Percentiles rank a stretch among this genome's conserved stretches.
phyloP scores from a whole-genome alignment of 2,329 filamentous ascomycete genomes.

The Chrysoporthe puriensis region DNA sequence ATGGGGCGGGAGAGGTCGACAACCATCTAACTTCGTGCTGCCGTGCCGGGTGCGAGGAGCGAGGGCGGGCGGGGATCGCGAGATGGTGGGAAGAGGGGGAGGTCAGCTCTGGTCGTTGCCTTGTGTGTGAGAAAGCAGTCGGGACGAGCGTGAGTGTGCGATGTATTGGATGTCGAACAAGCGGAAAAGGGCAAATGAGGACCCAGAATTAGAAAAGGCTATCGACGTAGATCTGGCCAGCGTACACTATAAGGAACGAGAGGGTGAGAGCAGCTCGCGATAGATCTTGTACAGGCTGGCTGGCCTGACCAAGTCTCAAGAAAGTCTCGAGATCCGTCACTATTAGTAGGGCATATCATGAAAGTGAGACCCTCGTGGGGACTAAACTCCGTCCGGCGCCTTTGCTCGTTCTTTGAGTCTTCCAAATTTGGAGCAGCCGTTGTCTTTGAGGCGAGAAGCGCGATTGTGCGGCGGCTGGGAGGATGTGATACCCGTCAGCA shows the following conservation, averaged over 20 bases:
- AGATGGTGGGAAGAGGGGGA: background rate
- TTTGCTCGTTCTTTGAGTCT: background rate
- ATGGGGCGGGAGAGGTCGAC: constrained; percentile 20
- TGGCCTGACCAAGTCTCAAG: background rate
- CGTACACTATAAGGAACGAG: background rate
- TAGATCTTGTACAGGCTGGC: background rate
- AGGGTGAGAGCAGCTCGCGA: background rate
- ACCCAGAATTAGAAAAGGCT: background rate
- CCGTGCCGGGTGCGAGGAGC: background rate
- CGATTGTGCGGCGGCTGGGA: no score
- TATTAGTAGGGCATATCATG: background rate
- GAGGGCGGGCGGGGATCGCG: background rate
- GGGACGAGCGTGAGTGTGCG: background rate
- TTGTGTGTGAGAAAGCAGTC: background rate
- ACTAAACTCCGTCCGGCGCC: constrained; percentile 1
- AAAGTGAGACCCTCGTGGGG: background rate
- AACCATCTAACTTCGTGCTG: constrained; percentile 11
- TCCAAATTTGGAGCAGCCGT: background rate
- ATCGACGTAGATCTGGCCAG: background rate
- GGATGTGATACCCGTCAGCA: background rate
- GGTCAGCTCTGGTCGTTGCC: background rate
- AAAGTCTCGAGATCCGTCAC: background rate
- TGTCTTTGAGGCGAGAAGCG: background rate
- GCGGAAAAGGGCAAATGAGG: background rate
- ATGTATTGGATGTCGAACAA: background rate